Conservation (phyloP, 2,329 filamentous ascomycete genomes). For the Tothia fuscella region DNA sequence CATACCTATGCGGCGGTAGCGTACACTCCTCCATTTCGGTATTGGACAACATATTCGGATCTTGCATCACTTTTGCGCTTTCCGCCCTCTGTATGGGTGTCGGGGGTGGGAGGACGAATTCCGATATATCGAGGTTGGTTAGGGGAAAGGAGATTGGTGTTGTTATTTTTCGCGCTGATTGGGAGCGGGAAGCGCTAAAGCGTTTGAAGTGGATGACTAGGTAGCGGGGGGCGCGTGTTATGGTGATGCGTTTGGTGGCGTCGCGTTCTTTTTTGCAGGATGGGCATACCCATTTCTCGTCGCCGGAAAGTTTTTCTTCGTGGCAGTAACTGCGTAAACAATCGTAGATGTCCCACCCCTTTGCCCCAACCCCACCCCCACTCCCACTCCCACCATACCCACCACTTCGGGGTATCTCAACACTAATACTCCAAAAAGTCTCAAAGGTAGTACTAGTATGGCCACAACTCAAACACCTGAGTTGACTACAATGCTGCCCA, state of each 20-base stretch:
- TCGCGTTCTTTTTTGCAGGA: slow-evolving; percentile 56
- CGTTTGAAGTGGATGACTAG: slow-evolving; percentile 69
- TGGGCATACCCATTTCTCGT: slow-evolving; percentile 61
- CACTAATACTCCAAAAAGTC: slow-evolving; percentile 58
- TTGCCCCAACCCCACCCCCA: no score
- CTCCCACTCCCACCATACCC: no score
- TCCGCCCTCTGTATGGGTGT: slow-evolving; percentile 26
- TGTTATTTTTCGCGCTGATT: slow-evolving; percentile 51
- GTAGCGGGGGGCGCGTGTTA: slow-evolving; percentile 68
- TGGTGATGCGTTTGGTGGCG: slow-evolving; percentile 57
- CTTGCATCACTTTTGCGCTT: slow-evolving; percentile 18
- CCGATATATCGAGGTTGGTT: slow-evolving; percentile 51
- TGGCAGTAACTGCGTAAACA: slow-evolving; percentile 60
- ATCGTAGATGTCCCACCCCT: slow-evolving; percentile 55
- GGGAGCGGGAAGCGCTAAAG: slow-evolving; percentile 46
- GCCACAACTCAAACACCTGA: slow-evolving; percentile 49
- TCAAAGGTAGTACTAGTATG: slow-evolving; percentile 56
- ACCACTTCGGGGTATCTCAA: slow-evolving; percentile 54
- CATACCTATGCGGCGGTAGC: slow-evolving; percentile 57
- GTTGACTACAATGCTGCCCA: slow-evolving; percentile 51
- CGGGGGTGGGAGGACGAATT: slow-evolving; percentile 44
- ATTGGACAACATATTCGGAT: slow-evolving; percentile 13
- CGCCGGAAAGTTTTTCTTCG: slow-evolving; percentile 54
- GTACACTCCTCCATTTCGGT: slow-evolving; percentile 28
- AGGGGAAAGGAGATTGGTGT: slow-evolving; percentile 67